Percentiles rank a stretch among this genome's conserved stretches.
phyloP scores from a whole-genome alignment of 768 basidiomycete species.

The Tylopilus rubrobrunneus region DNA sequence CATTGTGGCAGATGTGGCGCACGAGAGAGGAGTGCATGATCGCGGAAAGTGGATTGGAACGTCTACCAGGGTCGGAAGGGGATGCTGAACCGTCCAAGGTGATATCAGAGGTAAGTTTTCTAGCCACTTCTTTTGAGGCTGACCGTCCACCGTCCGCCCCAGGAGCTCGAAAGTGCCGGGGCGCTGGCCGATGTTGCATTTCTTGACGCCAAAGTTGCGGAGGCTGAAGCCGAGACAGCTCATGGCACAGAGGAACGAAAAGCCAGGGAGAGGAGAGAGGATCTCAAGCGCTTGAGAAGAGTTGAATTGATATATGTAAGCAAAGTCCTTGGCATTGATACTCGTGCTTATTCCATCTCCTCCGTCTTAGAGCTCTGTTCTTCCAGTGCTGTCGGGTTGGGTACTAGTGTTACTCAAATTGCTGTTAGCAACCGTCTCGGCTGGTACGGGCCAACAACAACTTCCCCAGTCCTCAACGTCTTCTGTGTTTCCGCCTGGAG shows the following conservation, averaged over 20 bases:
- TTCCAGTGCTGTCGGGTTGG: conserved; percentile 84
- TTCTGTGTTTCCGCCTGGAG: conserved; percentile 67
- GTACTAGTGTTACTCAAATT: conserved; percentile 92
- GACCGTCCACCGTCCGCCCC: conserved; percentile 4
- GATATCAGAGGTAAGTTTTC: conserved; percentile 35
- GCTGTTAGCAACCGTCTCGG: conserved; percentile 88
- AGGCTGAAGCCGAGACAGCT: conserved; percentile 53
- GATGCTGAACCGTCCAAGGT: conserved; percentile 51
- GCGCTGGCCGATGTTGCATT: conserved; percentile 69
- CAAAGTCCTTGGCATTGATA: not conserved
- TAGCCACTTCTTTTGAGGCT: not conserved
- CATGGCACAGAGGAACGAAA: conserved; percentile 53
- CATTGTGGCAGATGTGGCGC: conserved; percentile 92
- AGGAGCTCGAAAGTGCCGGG: conserved; percentile 62
- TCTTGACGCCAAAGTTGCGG: conserved; percentile 70
- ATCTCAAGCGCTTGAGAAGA: conserved; percentile 81
- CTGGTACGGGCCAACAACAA: conserved; percentile 53
- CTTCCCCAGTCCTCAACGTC: conserved; percentile 65
- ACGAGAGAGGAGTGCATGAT: conserved; percentile 94
- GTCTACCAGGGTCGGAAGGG: conserved; percentile 65
- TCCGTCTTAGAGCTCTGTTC: conserved; percentile 61
- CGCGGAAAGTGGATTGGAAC: conserved; percentile 86
- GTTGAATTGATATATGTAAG: conserved; percentile 93
- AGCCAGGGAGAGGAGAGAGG: conserved; percentile 67
- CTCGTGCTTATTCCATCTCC: conserved; percentile 1